Conservation (phyloP, 495 filamentous ascomycete genomes). For the Tuber indicum region DNA sequence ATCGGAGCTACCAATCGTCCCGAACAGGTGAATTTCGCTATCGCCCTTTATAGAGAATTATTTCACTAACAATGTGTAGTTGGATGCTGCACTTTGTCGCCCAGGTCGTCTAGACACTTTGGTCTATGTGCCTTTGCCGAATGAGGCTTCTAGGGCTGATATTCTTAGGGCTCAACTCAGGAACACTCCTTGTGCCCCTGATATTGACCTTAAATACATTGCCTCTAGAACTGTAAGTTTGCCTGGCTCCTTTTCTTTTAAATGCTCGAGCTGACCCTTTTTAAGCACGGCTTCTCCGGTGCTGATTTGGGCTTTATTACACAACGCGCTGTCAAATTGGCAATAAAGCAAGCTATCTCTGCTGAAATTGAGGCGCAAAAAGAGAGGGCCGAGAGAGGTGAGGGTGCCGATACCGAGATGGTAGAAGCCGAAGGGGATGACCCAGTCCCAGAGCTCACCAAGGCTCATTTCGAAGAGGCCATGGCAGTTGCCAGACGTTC, state of each 20-base stretch:
- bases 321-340: constrained; percentile 96
- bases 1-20: constrained; percentile 98
- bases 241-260: constrained; percentile 4
- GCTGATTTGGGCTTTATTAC: constrained; percentile 99
- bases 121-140: constrained; percentile 94
- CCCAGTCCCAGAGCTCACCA: constrained; percentile 89
- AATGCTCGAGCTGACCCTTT: constrained; percentile 12
- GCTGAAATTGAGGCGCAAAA: constrained; percentile 81
- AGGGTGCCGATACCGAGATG: constrained; percentile 71
- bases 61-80: constrained; percentile 40
- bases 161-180: constrained; percentile 95
- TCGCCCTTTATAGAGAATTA: background rate
- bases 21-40: constrained; percentile 55
- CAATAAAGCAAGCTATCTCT: constrained; percentile 94
- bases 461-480: constrained; percentile 96
- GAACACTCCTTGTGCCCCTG: constrained; percentile 86
- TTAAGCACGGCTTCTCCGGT: constrained; percentile 87
- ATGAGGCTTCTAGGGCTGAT: constrained; percentile 74
- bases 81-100: constrained; percentile 95
- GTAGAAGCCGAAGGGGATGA: constrained; percentile 77
- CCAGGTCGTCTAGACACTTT: constrained; percentile 97
- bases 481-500: constrained; percentile 90
- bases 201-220: constrained; percentile 85
- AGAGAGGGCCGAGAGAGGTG: constrained; percentile 78
- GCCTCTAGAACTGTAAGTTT: constrained; percentile 67